A percentile compares a stretch with the other conserved stretches of the same genome.
These are phyloP conservation scores for Ampelomyces quisqualis DNA, from an alignment of 2,329 filamentous ascomycete species.

Conservation along the genomic window DNA sequence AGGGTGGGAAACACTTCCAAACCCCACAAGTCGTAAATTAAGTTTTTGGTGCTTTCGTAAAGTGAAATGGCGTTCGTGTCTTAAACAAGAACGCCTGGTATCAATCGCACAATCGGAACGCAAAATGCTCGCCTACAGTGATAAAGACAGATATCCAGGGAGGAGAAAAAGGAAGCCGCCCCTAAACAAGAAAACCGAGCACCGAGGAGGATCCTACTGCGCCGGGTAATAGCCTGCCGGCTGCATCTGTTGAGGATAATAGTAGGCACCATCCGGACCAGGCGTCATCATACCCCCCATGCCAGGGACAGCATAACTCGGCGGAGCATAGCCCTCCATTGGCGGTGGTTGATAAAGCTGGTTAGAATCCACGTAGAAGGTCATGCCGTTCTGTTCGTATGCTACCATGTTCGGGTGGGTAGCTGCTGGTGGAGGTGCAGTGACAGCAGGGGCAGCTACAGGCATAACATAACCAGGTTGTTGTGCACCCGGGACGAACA, in stretches of 20 bases:
- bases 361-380: conserved; percentile 88
- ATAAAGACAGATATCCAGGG: neutral
- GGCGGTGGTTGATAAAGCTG: conserved; percentile 58
- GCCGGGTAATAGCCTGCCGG: conserved; percentile 60
- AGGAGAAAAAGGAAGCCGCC: neutral
- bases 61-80: neutral
- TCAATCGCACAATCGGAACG: conserved; percentile 5
- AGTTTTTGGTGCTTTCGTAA: conserved; percentile 6
- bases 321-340: conserved; percentile 45
- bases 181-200: neutral
- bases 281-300: conserved; percentile 80
- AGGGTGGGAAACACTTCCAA: no score
- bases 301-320: conserved; percentile 58
- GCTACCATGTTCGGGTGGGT: conserved; percentile 62
- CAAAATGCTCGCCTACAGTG: conserved; percentile 6
- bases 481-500: conserved; percentile 60
- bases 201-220: conserved; percentile 25
- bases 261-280: conserved; percentile 56
- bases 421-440: conserved; percentile 34
- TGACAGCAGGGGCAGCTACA: conserved; percentile 36
- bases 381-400: conserved; percentile 92
- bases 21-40: neutral
- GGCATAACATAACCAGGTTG: conserved; percentile 49
- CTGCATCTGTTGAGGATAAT: conserved; percentile 57
- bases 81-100: conserved; percentile 6